Evolutionary conservation across 345 rosid species (phyloP).

Genomic region (Erucastrum elatum): DNA sequence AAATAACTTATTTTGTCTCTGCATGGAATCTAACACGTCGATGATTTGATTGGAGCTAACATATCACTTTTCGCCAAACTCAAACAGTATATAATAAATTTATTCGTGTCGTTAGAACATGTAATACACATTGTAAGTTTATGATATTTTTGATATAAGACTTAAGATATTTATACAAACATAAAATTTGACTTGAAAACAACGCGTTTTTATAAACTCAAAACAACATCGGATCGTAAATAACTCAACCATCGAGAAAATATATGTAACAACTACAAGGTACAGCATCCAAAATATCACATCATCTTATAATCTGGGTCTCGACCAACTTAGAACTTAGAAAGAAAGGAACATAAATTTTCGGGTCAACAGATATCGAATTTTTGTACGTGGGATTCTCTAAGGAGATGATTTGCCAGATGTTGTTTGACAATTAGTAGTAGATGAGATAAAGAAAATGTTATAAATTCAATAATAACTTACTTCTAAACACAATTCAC

Average conservation of each 20-base stretch:
- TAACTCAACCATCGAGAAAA: background rate
- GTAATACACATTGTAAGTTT: background rate
- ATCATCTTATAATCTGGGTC: background rate
- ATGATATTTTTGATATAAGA: no score
- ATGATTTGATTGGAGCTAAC: constrained; percentile 24
- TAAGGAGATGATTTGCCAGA: background rate
- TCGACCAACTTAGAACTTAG: background rate
- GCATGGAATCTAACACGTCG: constrained; percentile 37
- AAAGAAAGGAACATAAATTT: background rate
- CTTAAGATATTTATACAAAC: background rate
- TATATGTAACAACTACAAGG: background rate
- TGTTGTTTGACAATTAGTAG: background rate
- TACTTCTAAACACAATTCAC: background rate
- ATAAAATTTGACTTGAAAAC: background rate
- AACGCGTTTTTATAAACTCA: background rate
- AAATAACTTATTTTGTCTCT: background rate
- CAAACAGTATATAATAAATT: background rate
- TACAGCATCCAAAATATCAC: background rate
- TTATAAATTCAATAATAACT: background rate
- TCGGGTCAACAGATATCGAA: background rate
- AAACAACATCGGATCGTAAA: background rate
- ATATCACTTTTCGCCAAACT: constrained; percentile 28
- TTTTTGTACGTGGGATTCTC: background rate
- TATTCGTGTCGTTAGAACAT: background rate
- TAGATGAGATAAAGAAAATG: background rate